Base-by-base conservation (phyloP, 768 basidiomycete genomes). In the Zangia roseola region DNA sequence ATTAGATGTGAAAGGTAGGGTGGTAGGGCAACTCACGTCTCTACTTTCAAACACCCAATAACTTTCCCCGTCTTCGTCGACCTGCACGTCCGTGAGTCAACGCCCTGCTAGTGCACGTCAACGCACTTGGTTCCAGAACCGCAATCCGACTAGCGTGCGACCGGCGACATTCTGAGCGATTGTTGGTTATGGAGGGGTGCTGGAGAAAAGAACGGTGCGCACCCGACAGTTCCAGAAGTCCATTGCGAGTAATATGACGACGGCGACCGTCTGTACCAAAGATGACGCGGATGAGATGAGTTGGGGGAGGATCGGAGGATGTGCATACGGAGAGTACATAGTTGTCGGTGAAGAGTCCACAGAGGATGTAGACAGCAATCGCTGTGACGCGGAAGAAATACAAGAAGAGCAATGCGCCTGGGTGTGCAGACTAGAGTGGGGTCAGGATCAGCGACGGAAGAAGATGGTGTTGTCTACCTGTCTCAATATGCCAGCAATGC, bases 191-290 rank as follows among this genome's bases (percentile, higher is more conserved):
- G 19, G 47, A n/a, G 42, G 45, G 31, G 10, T 23, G n/a, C 30
- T 21, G 2, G 6, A 7, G 42, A 13, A 10, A 12, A 40, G 40
- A 19, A 46, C 9, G 31, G 40, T 24, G 51, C 81, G 52, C 61
- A 93, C 91, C 65, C 94, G 76, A 57, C 91, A 93, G 60, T 95
- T 97, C 97, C 95, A 99, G 68, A 99, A 99, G 71, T 99, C 97
- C 82, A 95, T 88, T 0, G 94, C 89, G 21, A 99, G 81, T 14
- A 99, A 75, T 2, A 97, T 85, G 19, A 98, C 97, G 0, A 98
- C 95, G 9, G 82, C 69, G 4, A 99, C 94, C 21, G 94, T 95
- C 83, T 86, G 60, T 20, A 48, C 24, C 55, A 43, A 41, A 21
- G 21, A n/a, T n/a, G 23, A 43, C 36, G 40, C 19, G 31, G 16